Evolutionary conservation across 208 protist species (phyloP), one percentile per base, ranked within the genome.

Genomic region (Trypanosoma theileri): DNA sequence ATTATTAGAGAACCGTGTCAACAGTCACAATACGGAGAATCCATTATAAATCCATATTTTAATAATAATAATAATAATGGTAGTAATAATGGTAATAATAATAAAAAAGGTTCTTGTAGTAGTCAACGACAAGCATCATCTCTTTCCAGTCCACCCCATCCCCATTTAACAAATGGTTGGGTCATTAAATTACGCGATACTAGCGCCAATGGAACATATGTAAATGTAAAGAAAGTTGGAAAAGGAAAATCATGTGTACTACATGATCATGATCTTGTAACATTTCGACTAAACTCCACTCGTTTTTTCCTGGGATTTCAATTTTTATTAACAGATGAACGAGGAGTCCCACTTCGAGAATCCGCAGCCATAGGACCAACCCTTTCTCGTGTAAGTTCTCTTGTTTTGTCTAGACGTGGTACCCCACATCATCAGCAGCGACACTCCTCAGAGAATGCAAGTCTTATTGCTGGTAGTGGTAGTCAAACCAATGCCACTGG

Each of bases 291-390:
- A 40, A 93, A 84, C 69, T 85, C 82, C 21, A 86, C 84, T 0
- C 80, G 85, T 62, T 96, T 96, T 67, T 96, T 96, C 73, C 58
- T 93, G 19, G 91, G 91, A 11, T 94, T 96, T 72, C 75, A 88
- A 28, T 96, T 94, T 66, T 63, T 92, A 59, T 73, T 95, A 54
- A 88, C 81, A 1, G 80, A 95, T 64, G 84, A 84, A 52, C 63
- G 66, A 17, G 89, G 89, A 11, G 58, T 82, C 2, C 88, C 88
- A 53, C 72, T 90, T 46, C 62, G 68, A 9, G 75, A 78, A 42
- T 24, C 55, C 1, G 60, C 41, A 21, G n/a, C 65, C 0, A 55
- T 22, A 55, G 60, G n/a, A 51, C 53, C 28, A 10, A 28, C 55
- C 1, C 12, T 55, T 13, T 56, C 71, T 28, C 46, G 68, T 17